A percentile compares a stretch with the other conserved stretches of the same genome.
These are phyloP conservation scores for Filobasidium wieringae DNA, from an alignment of 768 basidiomycete species.

Conservation along the genomic window DNA sequence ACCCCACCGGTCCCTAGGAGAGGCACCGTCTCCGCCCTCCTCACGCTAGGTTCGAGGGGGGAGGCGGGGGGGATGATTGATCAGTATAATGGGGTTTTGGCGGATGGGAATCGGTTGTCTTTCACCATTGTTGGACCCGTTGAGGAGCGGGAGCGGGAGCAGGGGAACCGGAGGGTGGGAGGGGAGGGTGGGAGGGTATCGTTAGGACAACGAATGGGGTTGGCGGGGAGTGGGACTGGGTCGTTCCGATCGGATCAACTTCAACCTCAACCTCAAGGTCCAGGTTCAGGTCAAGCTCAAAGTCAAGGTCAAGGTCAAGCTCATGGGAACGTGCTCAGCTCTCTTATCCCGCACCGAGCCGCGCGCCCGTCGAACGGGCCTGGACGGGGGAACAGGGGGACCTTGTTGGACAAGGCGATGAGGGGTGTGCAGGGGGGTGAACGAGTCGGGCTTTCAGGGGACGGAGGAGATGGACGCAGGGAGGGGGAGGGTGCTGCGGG, in stretches of 20 bases:
- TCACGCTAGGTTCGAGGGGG: conserved; percentile 57
- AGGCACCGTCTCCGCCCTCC: conserved; percentile 47
- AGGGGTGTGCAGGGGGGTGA: not conserved
- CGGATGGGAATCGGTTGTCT: conserved; percentile 63
- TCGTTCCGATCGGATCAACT: no score
- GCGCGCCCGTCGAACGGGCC: no score
- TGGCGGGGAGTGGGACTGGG: no score
- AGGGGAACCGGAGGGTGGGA: no score
- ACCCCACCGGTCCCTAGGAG: conserved; percentile 30
- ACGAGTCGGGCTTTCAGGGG: not conserved
- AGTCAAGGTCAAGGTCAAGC: no score
- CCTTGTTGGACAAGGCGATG: conserved; percentile 4
- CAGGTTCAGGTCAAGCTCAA: no score
- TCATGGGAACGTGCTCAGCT: no score
- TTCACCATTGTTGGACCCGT: conserved; percentile 50
- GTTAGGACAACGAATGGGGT: no score
- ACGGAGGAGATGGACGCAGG: conserved; percentile 13
- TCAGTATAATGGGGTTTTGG: conserved; percentile 67
- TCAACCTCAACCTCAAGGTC: no score
- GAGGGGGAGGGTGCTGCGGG: not conserved
- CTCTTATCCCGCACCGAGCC: no score
- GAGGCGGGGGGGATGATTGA: conserved; percentile 57
- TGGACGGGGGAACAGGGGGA: not conserved
- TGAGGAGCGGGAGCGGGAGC: no score
- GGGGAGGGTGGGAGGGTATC: no score